These are phyloP conservation scores for Candolleomyces eurysporus DNA, from an alignment of 768 basidiomycete species.

Conservation along the genomic window DNA sequence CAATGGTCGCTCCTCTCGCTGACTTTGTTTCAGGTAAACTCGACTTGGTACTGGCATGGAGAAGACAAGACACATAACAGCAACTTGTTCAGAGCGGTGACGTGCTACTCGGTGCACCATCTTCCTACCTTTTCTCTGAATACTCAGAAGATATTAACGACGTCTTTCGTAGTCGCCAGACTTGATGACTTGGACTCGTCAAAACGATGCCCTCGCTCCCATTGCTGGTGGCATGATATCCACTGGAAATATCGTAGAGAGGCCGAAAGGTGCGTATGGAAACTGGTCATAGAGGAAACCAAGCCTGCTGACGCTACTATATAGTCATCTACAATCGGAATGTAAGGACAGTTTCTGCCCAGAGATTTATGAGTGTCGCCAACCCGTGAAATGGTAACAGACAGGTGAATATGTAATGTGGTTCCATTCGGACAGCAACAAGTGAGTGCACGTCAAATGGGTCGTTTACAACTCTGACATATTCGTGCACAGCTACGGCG, in stretches of 20 bases:
- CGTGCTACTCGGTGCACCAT: conserved; percentile 48
- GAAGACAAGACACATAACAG: conserved; percentile 62
- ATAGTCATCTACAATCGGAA: conserved; percentile 54
- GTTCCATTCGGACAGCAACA: conserved; percentile 65
- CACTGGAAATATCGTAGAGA: conserved; percentile 55
- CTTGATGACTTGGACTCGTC: conserved; percentile 52
- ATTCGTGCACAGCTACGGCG: conserved; percentile 48
- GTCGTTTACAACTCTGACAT: not conserved
- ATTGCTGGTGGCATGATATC: conserved; percentile 55
- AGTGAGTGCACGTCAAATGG: conserved; percentile 31
- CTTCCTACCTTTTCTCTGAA: not conserved
- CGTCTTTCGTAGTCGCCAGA: conserved; percentile 41
- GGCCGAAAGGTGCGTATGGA: conserved; percentile 50
- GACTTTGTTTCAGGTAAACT: conserved; percentile 37
- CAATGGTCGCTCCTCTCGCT: not conserved
- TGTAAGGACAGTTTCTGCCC: conserved; percentile 23
- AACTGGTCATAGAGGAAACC: not conserved
- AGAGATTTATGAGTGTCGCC: not conserved
- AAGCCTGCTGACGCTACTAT: not conserved
- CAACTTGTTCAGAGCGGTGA: conserved; percentile 54
- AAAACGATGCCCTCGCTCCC: conserved; percentile 57
- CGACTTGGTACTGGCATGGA: conserved; percentile 60
- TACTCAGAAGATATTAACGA: not conserved
- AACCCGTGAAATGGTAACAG: conserved; percentile 24
- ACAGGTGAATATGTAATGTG: conserved; percentile 68